Conservation (phyloP, 2,329 filamentous ascomycete genomes). For the Orbilia quercus region DNA sequence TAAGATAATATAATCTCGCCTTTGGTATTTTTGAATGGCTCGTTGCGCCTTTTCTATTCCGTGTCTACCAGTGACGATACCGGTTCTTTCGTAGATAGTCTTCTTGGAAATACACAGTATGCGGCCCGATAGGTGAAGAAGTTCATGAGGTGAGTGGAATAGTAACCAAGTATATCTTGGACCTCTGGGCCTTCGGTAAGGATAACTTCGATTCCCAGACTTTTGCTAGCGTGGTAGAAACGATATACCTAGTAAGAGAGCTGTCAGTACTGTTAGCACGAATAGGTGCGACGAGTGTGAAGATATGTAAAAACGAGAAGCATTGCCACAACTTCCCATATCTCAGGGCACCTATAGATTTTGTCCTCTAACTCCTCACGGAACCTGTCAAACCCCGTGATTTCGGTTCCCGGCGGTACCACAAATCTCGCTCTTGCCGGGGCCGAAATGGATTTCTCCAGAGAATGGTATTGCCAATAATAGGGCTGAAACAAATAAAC, state of each 20-base stretch:
- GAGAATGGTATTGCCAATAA: conserved; percentile 6
- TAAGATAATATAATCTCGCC: not conserved
- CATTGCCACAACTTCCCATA: too few relatives aligned
- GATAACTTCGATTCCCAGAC: conserved; percentile 6
- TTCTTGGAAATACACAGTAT: conserved; percentile 15
- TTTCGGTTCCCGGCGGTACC: not conserved
- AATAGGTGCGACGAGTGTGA: too few relatives aligned
- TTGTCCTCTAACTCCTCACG: too few relatives aligned
- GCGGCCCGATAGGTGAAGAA: conserved; percentile 20
- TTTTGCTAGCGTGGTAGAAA: not conserved
- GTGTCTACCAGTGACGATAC: not conserved
- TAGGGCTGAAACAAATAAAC: conserved; percentile 6
- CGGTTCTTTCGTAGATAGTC: not conserved
- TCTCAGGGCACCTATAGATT: too few relatives aligned
- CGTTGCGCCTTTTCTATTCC: not conserved
- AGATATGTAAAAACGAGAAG: too few relatives aligned
- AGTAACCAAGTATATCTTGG: conserved; percentile 9
- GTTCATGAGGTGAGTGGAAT: conserved; percentile 26
- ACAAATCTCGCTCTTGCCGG: not conserved
- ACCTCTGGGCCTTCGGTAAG: not conserved
- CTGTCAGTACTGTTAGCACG: too few relatives aligned
- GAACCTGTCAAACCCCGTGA: not conserved
- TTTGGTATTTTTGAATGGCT: conserved; percentile 7
- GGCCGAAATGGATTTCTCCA: not conserved
- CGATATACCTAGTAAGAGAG: conserved; percentile 1